Base-by-base conservation (phyloP, 352 stramenopile genomes). In the Aphanomyces stellatus region DNA sequence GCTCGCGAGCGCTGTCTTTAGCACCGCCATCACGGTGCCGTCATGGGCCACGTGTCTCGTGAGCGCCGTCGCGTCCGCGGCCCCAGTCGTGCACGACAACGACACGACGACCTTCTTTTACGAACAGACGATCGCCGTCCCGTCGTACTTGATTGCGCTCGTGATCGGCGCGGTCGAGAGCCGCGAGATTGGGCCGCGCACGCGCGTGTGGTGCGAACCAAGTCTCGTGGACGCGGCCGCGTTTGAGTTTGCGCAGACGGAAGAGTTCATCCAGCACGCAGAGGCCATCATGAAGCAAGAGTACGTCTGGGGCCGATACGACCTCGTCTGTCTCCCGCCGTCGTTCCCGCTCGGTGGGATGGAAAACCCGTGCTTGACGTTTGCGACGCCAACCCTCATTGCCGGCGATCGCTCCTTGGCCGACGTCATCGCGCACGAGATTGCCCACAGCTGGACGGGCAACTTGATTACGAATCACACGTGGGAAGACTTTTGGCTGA, bases 401-500 rank as follows among this genome's bases (percentile, higher is more conserved):
- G 93, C 96, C 2, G 94, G 95, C 10, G 96, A 99, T 72, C 79
- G 85, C 8, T 98, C 89, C 35, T 79, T 99, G 1, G 96, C 94
- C 0, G 93, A 98, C 69, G 96, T 99, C 0, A 94, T 99, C 5
- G 96, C 96, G 2, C 97, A 99, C 77, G 97, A 99, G 72, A 98
- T 98, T 69, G 76, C 90, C 19, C 96, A 98, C 74, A 94, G 74
- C 51, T 99, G 96, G 96, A 98, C 91, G 0, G 96, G 96, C 4
- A 99, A 99, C 76, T 70, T 99, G 6, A 89, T 99, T 15, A 99
- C 96, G 8, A 99, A 99, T 82, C 78, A 78, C 61, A 97, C 88
- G 55, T 99, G 88, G 86, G 86, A 87, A 22, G 88, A 98, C 73
- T 99, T 99, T 74, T 99, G 95, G 96, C 76, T 99, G n/a, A 99